Base-by-base conservation (phyloP, 345 rosid genomes). In the Bretschneidera sinensis region DNA sequence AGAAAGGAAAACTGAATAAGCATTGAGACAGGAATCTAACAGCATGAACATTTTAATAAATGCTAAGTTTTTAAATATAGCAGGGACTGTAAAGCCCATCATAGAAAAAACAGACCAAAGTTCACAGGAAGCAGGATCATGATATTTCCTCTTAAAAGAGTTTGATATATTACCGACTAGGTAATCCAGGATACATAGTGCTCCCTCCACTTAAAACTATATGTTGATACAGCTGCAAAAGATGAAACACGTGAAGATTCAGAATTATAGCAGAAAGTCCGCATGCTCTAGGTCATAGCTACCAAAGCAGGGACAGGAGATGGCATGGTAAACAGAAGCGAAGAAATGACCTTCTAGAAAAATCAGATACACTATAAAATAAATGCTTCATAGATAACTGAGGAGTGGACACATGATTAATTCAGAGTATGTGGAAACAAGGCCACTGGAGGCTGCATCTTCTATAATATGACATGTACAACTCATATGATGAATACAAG, bases 131-230 rank as follows among this genome's bases (percentile, higher is more conserved):
- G 31, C 1, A 50, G 4, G 5, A 28, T 1, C 34, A 39, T 31
- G 48, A 25, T 43, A 39, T 7, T 39, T 14, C 11, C 45, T 39
- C 45, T 7, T n/a, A 31, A 13, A 39, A 14, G 10, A 39, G 16
- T 39, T 39, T 39, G 15, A 54, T 2, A 22, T 24, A 71, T 64
- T 82, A 94, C 99, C 97, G 90, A 74, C 99, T 94, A 76, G 97
- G 99, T 57, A 94, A 80, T 63, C 99, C 99, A 21, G 97, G 99
- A 57, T 90, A 87, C 99, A 94, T 94, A 65, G 99, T 90, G 83
- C 99, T 94, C 70, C 97, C 99, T 68, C 99, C 99, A 65, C 99
- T 90, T 76, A 94, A 77, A 31, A 94, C 99, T 60, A 94, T 94
- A 68, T 90, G 99, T 75, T 94, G 97, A 69, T 94, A 94, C 61